A percentile compares a stretch with the other conserved stretches of the same genome.
phyloP scores from a whole-genome alignment of 305 asterid genomes.

The Fraxinus angustifolia region DNA sequence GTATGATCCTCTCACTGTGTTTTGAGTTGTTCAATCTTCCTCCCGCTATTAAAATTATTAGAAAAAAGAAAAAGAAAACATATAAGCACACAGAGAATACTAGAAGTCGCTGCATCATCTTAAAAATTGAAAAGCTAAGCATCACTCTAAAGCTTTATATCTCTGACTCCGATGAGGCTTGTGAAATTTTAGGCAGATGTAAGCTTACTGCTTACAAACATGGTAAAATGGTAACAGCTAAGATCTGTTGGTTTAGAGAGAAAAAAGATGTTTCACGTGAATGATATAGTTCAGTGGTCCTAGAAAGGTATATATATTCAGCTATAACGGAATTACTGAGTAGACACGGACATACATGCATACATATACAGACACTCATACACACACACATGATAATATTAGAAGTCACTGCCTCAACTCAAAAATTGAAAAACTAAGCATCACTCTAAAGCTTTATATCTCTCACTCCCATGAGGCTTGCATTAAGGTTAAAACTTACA shows the following conservation, averaged over 20 bases:
- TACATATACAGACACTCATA: not conserved
- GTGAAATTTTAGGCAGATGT: not conserved
- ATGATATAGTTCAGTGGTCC: not conserved
- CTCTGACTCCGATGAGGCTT: not conserved
- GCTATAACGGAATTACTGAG: not conserved
- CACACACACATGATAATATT: not conserved
- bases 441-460: not conserved
- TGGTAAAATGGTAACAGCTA: not conserved
- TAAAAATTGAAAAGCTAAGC: not conserved
- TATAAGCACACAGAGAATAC: not conserved
- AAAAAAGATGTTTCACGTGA: not conserved
- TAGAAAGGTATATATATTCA: not conserved
- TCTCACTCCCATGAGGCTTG: not conserved
- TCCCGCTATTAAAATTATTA: not conserved
- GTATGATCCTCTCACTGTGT: conserved; percentile 40
- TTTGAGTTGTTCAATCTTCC: conserved; percentile 11
- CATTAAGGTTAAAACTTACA: not conserved
- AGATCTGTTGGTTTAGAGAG: not conserved
- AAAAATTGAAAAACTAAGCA: not conserved
- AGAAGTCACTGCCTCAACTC: not conserved
- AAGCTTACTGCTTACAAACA: not conserved
- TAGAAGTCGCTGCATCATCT: not conserved
- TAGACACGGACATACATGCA: not conserved
- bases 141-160: not conserved
- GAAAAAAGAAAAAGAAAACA: not conserved